Percentiles rank a stretch among this genome's conserved stretches.
Evolutionary conservation across 345 rosid genomes (phyloP).

Genomic region (Alliaria petiolata): DNA sequence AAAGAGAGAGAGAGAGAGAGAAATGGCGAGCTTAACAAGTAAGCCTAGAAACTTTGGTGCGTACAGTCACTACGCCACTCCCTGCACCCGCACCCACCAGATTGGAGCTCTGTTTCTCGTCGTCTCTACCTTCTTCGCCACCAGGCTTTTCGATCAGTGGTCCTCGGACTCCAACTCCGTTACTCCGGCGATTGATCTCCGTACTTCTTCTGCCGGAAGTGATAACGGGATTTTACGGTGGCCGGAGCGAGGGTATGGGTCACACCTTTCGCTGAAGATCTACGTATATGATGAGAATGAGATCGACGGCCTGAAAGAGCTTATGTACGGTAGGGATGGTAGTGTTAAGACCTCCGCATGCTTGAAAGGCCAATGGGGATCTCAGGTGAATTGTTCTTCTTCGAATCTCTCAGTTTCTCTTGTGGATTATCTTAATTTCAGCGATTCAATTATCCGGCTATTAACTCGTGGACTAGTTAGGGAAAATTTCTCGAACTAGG

Average conservation of each 20-base stretch:
- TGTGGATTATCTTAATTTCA: neutral
- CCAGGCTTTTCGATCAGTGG: constrained; percentile 70
- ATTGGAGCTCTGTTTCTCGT: constrained; percentile 74
- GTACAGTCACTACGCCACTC: constrained; percentile 40
- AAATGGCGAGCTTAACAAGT: constrained; percentile 42
- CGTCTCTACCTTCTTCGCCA: constrained; percentile 71
- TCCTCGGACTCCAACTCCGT: constrained; percentile 38
- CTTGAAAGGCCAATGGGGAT: constrained; percentile 93
- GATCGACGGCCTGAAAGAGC: constrained; percentile 65
- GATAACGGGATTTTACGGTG: constrained; percentile 40
- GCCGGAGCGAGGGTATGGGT: constrained; percentile 69
- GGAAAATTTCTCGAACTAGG: neutral
- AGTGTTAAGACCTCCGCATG: constrained; percentile 51
- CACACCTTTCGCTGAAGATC: constrained; percentile 61
- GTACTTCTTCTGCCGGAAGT: constrained; percentile 5
- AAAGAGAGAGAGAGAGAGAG: neutral
- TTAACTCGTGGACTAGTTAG: neutral
- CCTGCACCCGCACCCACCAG: constrained; percentile 91
- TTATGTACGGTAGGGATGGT: constrained; percentile 75
- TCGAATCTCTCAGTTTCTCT: neutral
- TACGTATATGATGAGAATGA: constrained; percentile 87
- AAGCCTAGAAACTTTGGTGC: constrained; percentile 45
- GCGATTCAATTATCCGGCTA: neutral
- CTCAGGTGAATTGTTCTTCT: constrained; percentile 60
- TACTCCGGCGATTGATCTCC: constrained; percentile 12